These are phyloP conservation scores for Phytophthora citricola DNA, from an alignment of 352 stramenopile species.

Conservation along the genomic window DNA sequence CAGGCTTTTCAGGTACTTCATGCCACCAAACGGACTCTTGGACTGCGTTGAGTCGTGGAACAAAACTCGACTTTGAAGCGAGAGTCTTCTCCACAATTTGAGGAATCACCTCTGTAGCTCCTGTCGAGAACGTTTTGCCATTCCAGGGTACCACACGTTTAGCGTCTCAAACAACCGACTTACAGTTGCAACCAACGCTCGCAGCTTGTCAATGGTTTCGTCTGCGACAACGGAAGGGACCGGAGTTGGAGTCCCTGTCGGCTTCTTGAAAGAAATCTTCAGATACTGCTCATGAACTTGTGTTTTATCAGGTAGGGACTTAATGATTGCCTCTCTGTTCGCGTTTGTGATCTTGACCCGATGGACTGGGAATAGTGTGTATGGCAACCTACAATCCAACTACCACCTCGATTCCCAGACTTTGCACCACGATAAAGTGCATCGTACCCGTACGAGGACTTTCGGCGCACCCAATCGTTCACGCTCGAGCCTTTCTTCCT, in stretches of 20 bases:
- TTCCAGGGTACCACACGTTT: conserved; percentile 56
- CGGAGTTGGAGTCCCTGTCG: not conserved
- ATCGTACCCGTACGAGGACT: conserved; percentile 59
- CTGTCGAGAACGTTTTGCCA: conserved; percentile 45
- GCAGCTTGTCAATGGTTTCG: conserved; percentile 30
- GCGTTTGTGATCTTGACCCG: conserved; percentile 30
- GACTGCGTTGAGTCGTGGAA: conserved; percentile 8
- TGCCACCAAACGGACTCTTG: conserved; percentile 56
- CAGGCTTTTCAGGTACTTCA: conserved; percentile 53
- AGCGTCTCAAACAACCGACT: conserved; percentile 40
- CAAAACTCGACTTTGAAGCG: conserved; percentile 47
- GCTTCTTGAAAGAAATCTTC: conserved; percentile 33
- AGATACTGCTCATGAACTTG: conserved; percentile 12
- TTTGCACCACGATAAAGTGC: conserved; percentile 42
- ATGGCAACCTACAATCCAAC: conserved; percentile 51
- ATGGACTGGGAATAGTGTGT: conserved; percentile 52
- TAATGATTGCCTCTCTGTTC: conserved; percentile 21
- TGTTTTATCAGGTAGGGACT: conserved; percentile 22
- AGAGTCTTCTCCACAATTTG: conserved; percentile 50
- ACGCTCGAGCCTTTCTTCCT: conserved; percentile 27
- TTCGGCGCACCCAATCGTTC: conserved; percentile 43
- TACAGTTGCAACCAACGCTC: conserved; percentile 21
- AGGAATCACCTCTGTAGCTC: conserved; percentile 36
- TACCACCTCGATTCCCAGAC: conserved; percentile 7
- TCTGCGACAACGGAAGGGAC: conserved; percentile 15